Evolutionary conservation across 305 asterid species (phyloP), one percentile per base, ranked within the genome.

Genomic region (Galium porrigens): DNA sequence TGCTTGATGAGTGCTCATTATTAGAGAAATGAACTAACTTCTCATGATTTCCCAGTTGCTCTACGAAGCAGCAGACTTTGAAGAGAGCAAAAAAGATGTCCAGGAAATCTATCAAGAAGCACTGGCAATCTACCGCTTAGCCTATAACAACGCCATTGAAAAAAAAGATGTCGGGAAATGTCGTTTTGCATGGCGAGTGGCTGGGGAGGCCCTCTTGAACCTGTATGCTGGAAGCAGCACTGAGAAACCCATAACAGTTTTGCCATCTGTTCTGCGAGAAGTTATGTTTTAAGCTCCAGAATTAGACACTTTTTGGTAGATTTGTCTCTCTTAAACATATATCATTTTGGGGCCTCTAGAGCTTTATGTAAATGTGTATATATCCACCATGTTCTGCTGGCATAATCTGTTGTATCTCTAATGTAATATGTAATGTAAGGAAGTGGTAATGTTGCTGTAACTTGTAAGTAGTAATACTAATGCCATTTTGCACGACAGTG

Each of bases 171-270:
- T 71, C 0, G 42, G 51, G 56, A 84, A 64, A 71, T 89, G 95
- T 56, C 34, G 76, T 18, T 89, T 87, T 75, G 92, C 90, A 2
- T 89, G 97, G 97, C 83, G 48, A 66, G 85, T 89, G 27, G 95
- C 95, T 0, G 92, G 95, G 27, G 46, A 83, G 61, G 87, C 75
- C 22, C 81, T 77, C 18, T 67, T 73, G 61, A 54, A 52, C 55
- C 32, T 70, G 34, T 69, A 58, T 55, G 71, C 75, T 27, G 27
- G 52, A n/a, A 54, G 68, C 41, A 63, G 34, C 12, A 74, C 42
- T 36, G 78, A 64, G 51, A 67, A 12, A 0, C 67, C 65, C 6
- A 27, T 77, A 1, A 39, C 29, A n/a, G 58, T 74, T 46, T 63
- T 66, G 14, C 78, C 78, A 56, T 73, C 78, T 27, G 30, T 62